These are phyloP conservation scores for Lactarius pseudohatsudake DNA, from an alignment of 768 basidiomycete species.

Conservation along the genomic window DNA sequence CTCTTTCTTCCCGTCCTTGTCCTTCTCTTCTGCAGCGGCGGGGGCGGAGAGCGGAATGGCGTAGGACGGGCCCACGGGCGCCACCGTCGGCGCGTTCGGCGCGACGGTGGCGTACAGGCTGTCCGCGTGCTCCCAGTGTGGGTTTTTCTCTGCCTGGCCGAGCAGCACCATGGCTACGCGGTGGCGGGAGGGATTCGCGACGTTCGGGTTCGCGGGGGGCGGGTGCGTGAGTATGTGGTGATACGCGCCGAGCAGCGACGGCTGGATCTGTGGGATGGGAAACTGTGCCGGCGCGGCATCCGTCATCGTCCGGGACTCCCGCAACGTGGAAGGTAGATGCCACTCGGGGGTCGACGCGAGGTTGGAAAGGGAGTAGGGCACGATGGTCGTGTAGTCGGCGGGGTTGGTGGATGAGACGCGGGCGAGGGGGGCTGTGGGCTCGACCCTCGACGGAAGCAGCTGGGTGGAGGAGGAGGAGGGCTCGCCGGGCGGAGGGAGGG, in stretches of 20 bases:
- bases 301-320: slow-evolving; percentile 18
- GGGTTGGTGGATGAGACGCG: slow-evolving; percentile 45
- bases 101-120: slow-evolving; percentile 59
- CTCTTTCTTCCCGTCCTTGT: slow-evolving; percentile 56
- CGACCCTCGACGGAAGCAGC: slow-evolving; percentile 39
- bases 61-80: slow-evolving; percentile 64
- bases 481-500: slow-evolving; percentile 40
- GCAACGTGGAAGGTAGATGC: slow-evolving; percentile 53
- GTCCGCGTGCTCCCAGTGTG: slow-evolving; percentile 64
- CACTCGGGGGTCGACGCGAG: slow-evolving; percentile 64
- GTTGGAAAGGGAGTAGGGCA: slow-evolving; percentile 73
- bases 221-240: slow-evolving; percentile 78
- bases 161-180: slow-evolving; percentile 75
- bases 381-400: slow-evolving; percentile 68
- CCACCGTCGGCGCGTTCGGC: slow-evolving; percentile 61
- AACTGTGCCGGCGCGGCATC: slow-evolving; percentile 35
- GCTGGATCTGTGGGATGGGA: slow-evolving; percentile 58
- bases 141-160: slow-evolving; percentile 50
- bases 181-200: slow-evolving; percentile 63
- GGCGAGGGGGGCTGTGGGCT: slow-evolving; percentile 40
- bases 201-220: slow-evolving; percentile 46
- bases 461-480: slow-evolving; percentile 37
- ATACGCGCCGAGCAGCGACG: slow-evolving; percentile 64
- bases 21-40: slow-evolving; percentile 42
- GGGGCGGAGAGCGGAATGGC: slow-evolving; percentile 48